These are phyloP conservation scores for Syzygium jambos DNA, from an alignment of 345 rosid species.

Conservation along the genomic window DNA sequence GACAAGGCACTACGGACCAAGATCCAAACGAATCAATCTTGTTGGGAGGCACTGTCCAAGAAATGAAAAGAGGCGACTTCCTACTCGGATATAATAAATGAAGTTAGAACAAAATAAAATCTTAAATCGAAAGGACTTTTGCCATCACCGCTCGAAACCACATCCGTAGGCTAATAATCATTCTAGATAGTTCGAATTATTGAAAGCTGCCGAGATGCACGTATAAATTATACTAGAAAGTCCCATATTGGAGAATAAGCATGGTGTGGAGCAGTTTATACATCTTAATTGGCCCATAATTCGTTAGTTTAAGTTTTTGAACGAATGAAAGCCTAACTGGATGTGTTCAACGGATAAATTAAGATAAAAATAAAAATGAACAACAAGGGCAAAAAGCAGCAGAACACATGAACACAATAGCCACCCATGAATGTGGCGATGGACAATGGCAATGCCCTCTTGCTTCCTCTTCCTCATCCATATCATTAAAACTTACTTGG, in stretches of 20 bases:
- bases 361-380: not conserved
- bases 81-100: not conserved
- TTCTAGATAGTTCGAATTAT: not conserved
- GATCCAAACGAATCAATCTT: not conserved
- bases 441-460: not conserved
- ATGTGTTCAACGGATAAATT: not conserved
- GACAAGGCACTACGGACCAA: not conserved
- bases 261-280: not conserved
- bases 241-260: not conserved
- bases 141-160: not conserved
- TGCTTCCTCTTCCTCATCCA: not conserved
- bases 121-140: not conserved
- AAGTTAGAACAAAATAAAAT: not conserved
- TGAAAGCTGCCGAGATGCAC: rapidly evolving
- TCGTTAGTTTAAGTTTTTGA: not conserved
- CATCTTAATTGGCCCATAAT: rapidly evolving
- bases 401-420: too few species aligned
- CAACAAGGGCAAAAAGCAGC: not conserved
- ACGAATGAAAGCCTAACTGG: rapidly evolving
- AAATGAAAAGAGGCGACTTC: not conserved
- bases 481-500: not conserved
- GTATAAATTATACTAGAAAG: not conserved
- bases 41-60: not conserved
- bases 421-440: too few species aligned
- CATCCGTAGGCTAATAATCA: not conserved